These are phyloP conservation scores for Cyclotella baltica DNA, from an alignment of 108 stramenopile genomes.

Conservation along the genomic window DNA sequence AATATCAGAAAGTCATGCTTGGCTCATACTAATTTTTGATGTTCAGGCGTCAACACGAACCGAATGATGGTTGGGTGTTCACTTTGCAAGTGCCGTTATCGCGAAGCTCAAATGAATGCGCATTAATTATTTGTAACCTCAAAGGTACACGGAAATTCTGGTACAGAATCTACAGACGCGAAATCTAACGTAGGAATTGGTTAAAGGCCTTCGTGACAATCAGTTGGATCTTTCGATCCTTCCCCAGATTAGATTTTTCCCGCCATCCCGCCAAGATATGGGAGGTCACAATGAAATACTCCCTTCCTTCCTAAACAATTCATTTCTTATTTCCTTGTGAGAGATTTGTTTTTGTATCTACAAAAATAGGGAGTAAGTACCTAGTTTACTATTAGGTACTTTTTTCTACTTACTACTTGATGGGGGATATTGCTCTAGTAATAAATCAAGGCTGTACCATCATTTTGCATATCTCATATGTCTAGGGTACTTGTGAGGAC, in stretches of 20 bases:
- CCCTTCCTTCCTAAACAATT: too few species aligned
- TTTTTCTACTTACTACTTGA: too few species aligned
- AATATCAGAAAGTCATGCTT: constrained; percentile 17
- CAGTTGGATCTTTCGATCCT: not conserved
- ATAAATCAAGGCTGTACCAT: too few species aligned
- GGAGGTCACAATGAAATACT: too few species aligned
- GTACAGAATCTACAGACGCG: constrained; percentile 5
- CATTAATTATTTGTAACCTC: not conserved
- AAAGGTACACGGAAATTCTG: constrained; percentile 7
- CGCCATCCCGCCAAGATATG: constrained; percentile 15
- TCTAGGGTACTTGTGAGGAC: too few species aligned
- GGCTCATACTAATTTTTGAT: not conserved
- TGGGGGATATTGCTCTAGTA: too few species aligned
- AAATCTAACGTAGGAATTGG: not conserved
- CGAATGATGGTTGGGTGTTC: not conserved
- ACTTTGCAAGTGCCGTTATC: not conserved
- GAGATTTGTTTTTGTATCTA: too few species aligned
- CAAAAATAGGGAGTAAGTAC: too few species aligned
- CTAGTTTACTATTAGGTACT: too few species aligned
- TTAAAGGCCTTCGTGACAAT: not conserved
- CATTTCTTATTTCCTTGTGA: too few species aligned
- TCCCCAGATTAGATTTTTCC: not conserved
- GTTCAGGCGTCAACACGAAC: constrained; percentile 18
- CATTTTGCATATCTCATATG: too few species aligned
- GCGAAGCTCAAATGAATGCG: not conserved